Conservation (phyloP, 78 protist genomes). For the Acrasis kona region DNA sequence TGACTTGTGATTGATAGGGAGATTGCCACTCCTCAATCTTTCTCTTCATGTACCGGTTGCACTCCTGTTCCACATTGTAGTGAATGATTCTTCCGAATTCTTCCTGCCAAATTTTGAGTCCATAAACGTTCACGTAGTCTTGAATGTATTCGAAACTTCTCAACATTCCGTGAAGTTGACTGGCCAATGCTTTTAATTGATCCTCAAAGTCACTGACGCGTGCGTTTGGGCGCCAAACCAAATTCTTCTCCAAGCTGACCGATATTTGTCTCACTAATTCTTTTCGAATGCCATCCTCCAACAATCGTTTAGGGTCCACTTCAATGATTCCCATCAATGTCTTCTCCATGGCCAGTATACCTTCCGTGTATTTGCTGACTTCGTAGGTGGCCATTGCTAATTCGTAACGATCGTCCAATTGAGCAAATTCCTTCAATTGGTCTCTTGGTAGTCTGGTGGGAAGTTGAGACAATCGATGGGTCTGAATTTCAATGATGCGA, state of each 20-base stretch:
- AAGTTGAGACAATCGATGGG: constrained; percentile 44
- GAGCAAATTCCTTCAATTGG: constrained; percentile 63
- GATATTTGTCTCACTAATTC: background rate
- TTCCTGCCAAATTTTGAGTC: constrained; percentile 87
- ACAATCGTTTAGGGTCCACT: constrained; percentile 45
- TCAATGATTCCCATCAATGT: constrained; percentile 90
- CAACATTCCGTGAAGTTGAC: constrained; percentile 63
- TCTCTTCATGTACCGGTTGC: constrained; percentile 65
- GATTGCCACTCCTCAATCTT: constrained; percentile 67
- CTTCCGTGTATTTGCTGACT: constrained; percentile 84
- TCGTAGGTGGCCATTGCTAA: constrained; percentile 68
- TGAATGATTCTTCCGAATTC: constrained; percentile 82
- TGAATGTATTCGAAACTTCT: constrained; percentile 69
- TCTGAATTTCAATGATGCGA: constrained; percentile 69
- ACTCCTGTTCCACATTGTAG: constrained; percentile 83
- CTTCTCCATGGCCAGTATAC: constrained; percentile 92
- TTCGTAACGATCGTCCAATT: constrained; percentile 72
- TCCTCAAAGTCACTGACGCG: constrained; percentile 19
- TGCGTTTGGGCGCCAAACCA: background rate
- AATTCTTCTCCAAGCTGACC: background rate
- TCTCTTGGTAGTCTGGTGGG: constrained; percentile 74
- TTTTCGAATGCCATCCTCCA: constrained; percentile 89
- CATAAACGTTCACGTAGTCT: constrained; percentile 85
- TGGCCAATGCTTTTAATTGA: constrained; percentile 20
- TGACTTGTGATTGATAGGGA: constrained; percentile 63